phyloP scores from a whole-genome alignment of 1,284 basidiomycete species.

The Heliocybe sulcata region DNA sequence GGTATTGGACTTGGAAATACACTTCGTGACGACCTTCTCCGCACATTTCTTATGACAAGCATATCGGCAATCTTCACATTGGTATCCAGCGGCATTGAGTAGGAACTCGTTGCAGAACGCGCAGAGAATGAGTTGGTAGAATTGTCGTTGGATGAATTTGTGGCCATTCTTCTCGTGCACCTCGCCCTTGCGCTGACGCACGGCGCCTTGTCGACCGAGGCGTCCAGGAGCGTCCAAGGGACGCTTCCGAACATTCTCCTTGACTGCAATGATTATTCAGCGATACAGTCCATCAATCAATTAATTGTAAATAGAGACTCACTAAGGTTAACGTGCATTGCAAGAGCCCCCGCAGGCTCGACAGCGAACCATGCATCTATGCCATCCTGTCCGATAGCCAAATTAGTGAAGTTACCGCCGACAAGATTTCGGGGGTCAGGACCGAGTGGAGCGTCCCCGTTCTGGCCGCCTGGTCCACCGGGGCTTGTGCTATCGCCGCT shows the following conservation, averaged over 20 bases:
- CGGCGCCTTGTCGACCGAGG: constrained; percentile 95
- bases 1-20: constrained; percentile 94
- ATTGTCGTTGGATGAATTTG: constrained; percentile 95
- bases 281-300: constrained; percentile 7
- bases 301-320: constrained; percentile 24
- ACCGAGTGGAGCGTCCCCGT: constrained; percentile 40
- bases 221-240: constrained; percentile 85
- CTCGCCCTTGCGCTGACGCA: constrained; percentile 97
- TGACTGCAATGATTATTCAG: constrained; percentile 50
- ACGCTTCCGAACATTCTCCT: constrained; percentile 93
- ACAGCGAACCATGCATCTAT: constrained; percentile 98
- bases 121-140: constrained; percentile 98
- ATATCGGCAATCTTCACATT: constrained; percentile 99
- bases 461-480: constrained; percentile 42
- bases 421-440: constrained; percentile 25
- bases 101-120: constrained; percentile 98
- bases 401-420: constrained; percentile 15
- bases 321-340: constrained; percentile 87
- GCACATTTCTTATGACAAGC: constrained; percentile 99
- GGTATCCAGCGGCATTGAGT: constrained; percentile 94
- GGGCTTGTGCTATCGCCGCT: constrained; percentile 40
- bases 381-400: constrained; percentile 50
- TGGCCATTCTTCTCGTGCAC: constrained; percentile 99
- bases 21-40: constrained; percentile 98
- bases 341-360: constrained; percentile 94